Evolutionary conservation across 192 early-diverging fungal genomes (phyloP), one percentile per base, ranked within the genome.

Genomic region (Podochytrium sp.): DNA sequence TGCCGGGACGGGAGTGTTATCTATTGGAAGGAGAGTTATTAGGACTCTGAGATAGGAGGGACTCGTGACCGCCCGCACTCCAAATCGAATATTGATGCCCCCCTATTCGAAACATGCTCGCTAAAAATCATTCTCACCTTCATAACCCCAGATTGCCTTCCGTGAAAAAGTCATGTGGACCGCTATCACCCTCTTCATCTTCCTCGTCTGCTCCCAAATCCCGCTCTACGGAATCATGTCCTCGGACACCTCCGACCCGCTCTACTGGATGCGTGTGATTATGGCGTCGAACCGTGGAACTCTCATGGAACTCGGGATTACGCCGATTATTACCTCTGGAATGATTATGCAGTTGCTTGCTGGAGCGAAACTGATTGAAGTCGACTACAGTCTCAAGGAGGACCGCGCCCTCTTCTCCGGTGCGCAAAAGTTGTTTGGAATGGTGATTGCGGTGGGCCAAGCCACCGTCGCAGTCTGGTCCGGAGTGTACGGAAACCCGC

Each of bases 341-440:
- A 99, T 99, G 98, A 99, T 99, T 73, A 99, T 99, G 98, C 98
- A 99, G 86, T 81, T 99, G 65, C 85, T 99, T 61, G 96, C 97
- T 12, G 98, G 98, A 60, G 97, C 96, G 66, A 94, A 97, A 81
- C 88, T 99, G 61, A 98, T 99, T 73, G 95, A 98, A 71, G 98
- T 99, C 18, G 98, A 99, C 80, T 97, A 98, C 81, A 94, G 91
- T 52, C 85, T 99, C 76, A 96, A 98, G 82, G 97, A 98, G 78
- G 98, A 99, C 85, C 90, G 97, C 53, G 95, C 97, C 41, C 87
- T 99, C 73, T 99, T 99, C 76, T 94, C 92, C 79, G 98, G 97
- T n/a, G 98, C 97, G 49, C 98, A 99, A 76, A 99, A 99, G 83
- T 83, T 95, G 74, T 95, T 99, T 85, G 98, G 96, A 60, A 95